Evolutionary conservation across 2,329 filamentous ascomycete genomes (phyloP).

Genomic region (Botrytis galanthina): DNA sequence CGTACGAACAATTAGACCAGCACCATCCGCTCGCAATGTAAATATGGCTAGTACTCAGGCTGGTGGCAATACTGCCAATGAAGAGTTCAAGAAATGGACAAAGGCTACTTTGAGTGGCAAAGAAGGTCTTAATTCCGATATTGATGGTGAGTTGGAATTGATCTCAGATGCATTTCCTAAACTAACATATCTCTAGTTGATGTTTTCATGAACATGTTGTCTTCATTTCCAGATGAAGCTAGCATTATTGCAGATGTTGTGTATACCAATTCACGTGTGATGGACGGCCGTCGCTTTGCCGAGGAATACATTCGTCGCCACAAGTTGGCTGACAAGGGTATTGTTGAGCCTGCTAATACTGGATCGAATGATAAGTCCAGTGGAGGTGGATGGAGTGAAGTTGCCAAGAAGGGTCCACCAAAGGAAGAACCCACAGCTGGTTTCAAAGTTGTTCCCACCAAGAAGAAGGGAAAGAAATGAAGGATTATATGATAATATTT

Average conservation of each 20-base stretch:
- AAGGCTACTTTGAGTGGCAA: constrained; percentile 63
- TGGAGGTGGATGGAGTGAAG: constrained; percentile 94
- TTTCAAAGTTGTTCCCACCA: constrained; percentile 87
- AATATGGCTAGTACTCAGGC: constrained; percentile 43
- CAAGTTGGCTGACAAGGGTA: constrained; percentile 88
- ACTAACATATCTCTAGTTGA: constrained; percentile 50
- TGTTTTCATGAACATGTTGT: constrained; percentile 73
- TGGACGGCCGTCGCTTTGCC: constrained; percentile 90
- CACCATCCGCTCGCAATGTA: constrained; percentile 48
- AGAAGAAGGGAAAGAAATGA: constrained; percentile 86
- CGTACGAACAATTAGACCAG: constrained; percentile 50
- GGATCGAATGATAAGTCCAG: constrained; percentile 54
- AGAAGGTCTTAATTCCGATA: constrained; percentile 67
- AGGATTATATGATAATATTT: constrained; percentile 31
- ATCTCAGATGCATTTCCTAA: neutral
- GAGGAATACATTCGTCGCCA: constrained; percentile 93
- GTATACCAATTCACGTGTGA: constrained; percentile 80
- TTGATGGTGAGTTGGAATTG: constrained; percentile 55
- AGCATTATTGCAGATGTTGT: constrained; percentile 87
- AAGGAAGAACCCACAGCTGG: constrained; percentile 45
- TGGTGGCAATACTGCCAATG: constrained; percentile 57
- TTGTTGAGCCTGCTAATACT: constrained; percentile 64
- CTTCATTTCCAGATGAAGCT: constrained; percentile 71
- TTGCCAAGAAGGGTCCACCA: constrained; percentile 82
- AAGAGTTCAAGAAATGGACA: constrained; percentile 94